Evolutionary conservation across 2,329 filamentous ascomycete genomes (phyloP), one percentile per base, ranked within the genome.

Genomic region (Aureobasidium subglaciale): DNA sequence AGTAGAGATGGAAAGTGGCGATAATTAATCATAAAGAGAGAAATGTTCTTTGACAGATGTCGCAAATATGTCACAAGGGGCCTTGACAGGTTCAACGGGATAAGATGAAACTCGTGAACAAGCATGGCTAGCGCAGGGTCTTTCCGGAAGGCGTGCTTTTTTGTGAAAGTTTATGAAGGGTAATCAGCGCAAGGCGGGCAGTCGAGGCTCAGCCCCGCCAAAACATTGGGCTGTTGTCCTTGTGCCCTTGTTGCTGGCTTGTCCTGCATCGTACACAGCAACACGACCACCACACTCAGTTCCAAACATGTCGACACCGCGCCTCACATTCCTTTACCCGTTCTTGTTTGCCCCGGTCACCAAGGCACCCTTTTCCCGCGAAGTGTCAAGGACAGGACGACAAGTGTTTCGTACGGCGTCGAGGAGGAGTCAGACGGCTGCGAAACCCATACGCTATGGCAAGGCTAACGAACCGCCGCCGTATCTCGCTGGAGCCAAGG

Each of bases 281-380:
- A n/a, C n/a, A n/a, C n/a, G n/a, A n/a, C n/a, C n/a, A n/a, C n/a
- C n/a, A n/a, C n/a, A n/a, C n/a, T n/a, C n/a, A n/a, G n/a, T n/a
- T n/a, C n/a, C n/a, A n/a, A n/a, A n/a, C n/a, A 76, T 76, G 74
- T 69, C 73, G 16, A 63, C 70, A 41, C 74, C 74, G 13, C 70
- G 71, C 40, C 63, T 78, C 42, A 71, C 72, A 24, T 76, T 76
- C 61, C 66, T 77, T 38, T 77, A 74, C 70, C 74, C 75, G 1
- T 69, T 72, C 63, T 65, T 77, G 42, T 74, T 69, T 50, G 69
- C 67, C 43, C 64, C 71, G 1, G 59, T 63, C 7, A 65, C 61
- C 52, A 61, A 54, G 38, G 63, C 62, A 15, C 61, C 49, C 5
- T 54, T 54, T n/a, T 50, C 58, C 7, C 62, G 64, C 60, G 62